Evolutionary conservation across 2,329 filamentous ascomycete genomes (phyloP).

Genomic region (Paecilomyces fulvus): DNA sequence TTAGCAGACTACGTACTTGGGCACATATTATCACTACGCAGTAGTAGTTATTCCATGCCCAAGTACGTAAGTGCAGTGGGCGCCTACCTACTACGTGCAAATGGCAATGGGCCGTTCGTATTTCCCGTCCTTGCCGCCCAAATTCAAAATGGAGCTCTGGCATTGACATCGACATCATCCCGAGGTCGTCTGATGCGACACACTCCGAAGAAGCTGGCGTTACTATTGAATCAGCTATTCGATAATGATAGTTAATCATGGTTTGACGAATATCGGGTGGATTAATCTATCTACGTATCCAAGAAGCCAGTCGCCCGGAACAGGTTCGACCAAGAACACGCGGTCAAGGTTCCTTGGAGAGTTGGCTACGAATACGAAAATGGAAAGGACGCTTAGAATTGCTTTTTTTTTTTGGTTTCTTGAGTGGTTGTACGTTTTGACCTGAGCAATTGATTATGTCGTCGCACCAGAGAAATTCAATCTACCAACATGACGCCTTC

Average conservation of each 20-base stretch:
- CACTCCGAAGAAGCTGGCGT: too few species aligned
- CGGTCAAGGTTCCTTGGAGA: neutral
- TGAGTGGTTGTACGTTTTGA: neutral
- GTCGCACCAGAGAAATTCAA: neutral
- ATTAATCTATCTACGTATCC: too few species aligned
- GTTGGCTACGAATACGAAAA: neutral
- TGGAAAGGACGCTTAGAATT: neutral
- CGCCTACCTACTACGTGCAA: neutral
- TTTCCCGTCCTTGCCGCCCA: neutral
- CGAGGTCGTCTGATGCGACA: neutral
- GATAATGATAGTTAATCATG: neutral
- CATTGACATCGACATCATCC: neutral
- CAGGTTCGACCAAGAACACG: neutral
- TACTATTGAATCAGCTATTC: too few species aligned
- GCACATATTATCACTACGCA: neutral
- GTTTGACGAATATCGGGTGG: neutral
- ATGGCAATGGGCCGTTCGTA: neutral
- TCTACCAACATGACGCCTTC: neutral
- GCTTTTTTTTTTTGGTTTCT: neutral
- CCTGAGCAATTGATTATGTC: neutral
- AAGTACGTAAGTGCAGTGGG: neutral
- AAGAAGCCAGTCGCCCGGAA: too few species aligned
- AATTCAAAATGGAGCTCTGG: neutral
- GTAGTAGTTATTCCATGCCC: neutral
- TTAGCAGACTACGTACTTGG: neutral